Evolutionary conservation across 805 yeast genomes (phyloP).

Genomic region (Metschnikowia anglica): DNA sequence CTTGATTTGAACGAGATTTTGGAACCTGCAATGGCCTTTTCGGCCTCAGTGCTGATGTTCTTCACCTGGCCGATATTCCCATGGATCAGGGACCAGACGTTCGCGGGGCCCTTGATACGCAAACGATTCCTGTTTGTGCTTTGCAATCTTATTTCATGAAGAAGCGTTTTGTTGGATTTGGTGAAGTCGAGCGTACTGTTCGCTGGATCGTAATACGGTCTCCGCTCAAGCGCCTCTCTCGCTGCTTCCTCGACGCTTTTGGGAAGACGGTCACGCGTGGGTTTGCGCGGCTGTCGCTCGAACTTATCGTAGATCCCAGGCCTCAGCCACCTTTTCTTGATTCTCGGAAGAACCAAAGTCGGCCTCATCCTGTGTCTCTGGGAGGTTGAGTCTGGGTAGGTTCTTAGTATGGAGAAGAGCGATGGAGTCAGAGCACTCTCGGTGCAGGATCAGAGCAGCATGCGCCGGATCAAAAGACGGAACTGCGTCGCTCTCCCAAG

Average conservation of each 20-base stretch:
- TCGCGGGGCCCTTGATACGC: slow-evolving; percentile 14
- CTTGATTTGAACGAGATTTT: slow-evolving; percentile 10
- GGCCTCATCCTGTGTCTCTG: too few species aligned
- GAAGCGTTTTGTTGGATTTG: slow-evolving; percentile 10
- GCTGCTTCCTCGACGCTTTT: slow-evolving; percentile 3
- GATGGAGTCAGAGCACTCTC: neutral
- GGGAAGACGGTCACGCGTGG: neutral
- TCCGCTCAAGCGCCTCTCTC: slow-evolving; percentile 1
- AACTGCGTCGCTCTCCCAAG: too few species aligned
- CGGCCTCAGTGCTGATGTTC: slow-evolving; percentile 2
- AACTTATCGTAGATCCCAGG: neutral
- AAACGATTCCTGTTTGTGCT: slow-evolving; percentile 7
- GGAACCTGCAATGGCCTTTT: slow-evolving; percentile 6
- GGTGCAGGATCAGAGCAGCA: too few species aligned
- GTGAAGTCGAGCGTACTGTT: slow-evolving; percentile 14
- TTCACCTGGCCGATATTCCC: slow-evolving; percentile 3
- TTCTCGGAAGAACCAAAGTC: neutral
- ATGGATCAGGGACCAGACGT: slow-evolving; percentile 11
- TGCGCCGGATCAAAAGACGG: too few species aligned
- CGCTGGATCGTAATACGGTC: slow-evolving; percentile 18
- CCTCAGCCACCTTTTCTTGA: neutral
- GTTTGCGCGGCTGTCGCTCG: neutral
- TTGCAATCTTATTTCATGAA: slow-evolving; percentile 9
- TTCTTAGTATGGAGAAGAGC: neutral
- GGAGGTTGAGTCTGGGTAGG: too few species aligned